These are phyloP conservation scores for Penicillium sp. DNA, from an alignment of 2,329 filamentous ascomycete genomes.

Conservation along the genomic window DNA sequence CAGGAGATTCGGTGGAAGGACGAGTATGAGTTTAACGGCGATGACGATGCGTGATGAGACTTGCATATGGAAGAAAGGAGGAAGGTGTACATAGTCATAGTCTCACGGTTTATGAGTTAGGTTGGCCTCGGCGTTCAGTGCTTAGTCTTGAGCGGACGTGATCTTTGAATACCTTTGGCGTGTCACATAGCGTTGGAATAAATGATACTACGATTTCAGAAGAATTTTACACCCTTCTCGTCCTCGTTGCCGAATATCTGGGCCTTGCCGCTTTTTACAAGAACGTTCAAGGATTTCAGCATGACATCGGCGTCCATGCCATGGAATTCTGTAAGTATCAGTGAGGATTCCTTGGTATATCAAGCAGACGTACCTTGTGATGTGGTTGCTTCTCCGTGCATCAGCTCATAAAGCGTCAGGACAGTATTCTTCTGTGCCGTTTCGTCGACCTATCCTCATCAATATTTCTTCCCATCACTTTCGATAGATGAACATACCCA, in stretches of 20 bases:
- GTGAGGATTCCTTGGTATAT: neutral
- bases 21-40: conserved; percentile 48
- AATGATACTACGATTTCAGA: conserved; percentile 51
- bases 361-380: conserved; percentile 56
- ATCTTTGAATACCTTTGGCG: conserved; percentile 13
- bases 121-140: conserved; percentile 2
- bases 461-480: neutral
- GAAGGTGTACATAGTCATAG: conserved; percentile 8
- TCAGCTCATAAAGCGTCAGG: conserved; percentile 86
- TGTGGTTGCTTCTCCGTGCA: conserved; percentile 75
- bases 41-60: conserved; percentile 14
- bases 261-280: conserved; percentile 87
- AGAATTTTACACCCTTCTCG: conserved; percentile 93
- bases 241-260: conserved; percentile 91
- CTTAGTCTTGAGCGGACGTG: neutral
- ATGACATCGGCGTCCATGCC: conserved; percentile 83
- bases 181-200: neutral
- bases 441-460: conserved; percentile 56
- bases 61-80: neutral
- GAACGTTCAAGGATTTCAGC: conserved; percentile 69
- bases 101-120: neutral
- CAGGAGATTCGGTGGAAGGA: conserved; percentile 70
- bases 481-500: conserved; percentile 51
- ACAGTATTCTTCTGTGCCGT: conserved; percentile 87
- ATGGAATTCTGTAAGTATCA: conserved; percentile 62